Percentiles rank a stretch among this genome's conserved stretches.
phyloP scores from a whole-genome alignment of 108 stramenopile species.

The Mayamaea pseudoterrestris region DNA sequence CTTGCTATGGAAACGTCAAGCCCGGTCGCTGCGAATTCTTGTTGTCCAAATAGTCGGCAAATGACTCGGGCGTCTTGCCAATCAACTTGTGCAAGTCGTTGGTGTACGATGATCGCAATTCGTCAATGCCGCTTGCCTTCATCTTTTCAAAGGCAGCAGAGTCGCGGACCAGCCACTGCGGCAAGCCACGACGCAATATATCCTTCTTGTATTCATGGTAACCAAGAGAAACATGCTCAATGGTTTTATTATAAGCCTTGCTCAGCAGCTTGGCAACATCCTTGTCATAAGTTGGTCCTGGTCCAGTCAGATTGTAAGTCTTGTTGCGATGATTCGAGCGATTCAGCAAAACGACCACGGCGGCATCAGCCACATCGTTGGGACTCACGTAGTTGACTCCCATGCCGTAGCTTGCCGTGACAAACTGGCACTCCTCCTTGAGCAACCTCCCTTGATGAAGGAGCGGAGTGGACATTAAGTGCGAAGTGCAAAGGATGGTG shows the following conservation, averaged over 20 bases:
- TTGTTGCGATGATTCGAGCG: constrained; percentile 33
- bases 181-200: constrained; percentile 17
- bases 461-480: constrained; percentile 39
- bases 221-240: constrained; percentile 22
- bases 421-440: constrained; percentile 16
- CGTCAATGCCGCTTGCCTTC: constrained; percentile 28
- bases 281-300: constrained; percentile 23
- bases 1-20: constrained; percentile 14
- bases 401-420: constrained; percentile 32
- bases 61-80: constrained; percentile 30
- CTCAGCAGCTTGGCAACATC: constrained; percentile 21
- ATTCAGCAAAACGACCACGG: constrained; percentile 24
- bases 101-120: constrained; percentile 8
- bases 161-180: constrained; percentile 26
- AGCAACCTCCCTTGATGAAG: constrained; percentile 16
- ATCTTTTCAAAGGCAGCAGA: constrained; percentile 31
- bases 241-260: constrained; percentile 12
- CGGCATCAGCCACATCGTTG: constrained; percentile 46
- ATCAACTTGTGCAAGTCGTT: constrained; percentile 24
- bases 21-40: constrained; percentile 18
- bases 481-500: constrained; percentile 30
- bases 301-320: constrained; percentile 38
- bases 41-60: constrained; percentile 18
- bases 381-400: constrained; percentile 48
- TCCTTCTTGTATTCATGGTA: constrained; percentile 20